phyloP scores from a whole-genome alignment of 192 early-diverging fungal species.

The Rhizophagus sp. region DNA sequence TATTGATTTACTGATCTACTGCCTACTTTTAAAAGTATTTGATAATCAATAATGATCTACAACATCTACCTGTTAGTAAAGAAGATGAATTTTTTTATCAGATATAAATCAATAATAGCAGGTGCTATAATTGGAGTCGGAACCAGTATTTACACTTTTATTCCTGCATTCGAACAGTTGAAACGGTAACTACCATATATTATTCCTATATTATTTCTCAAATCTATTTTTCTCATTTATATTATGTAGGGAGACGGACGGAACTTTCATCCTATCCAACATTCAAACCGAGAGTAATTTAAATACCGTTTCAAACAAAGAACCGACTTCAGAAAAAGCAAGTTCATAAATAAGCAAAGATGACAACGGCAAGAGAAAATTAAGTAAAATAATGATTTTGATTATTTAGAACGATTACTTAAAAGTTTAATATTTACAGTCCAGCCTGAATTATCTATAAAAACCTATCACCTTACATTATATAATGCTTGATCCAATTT shows the following conservation, averaged over 20 bases:
- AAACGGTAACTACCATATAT: neutral
- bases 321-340: neutral
- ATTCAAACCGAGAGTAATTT: neutral
- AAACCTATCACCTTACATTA: too few relatives aligned
- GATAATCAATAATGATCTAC: too few relatives aligned
- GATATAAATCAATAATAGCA: neutral
- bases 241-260: neutral
- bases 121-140: neutral
- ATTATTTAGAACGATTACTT: neutral
- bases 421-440: neutral
- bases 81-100: neutral
- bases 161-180: neutral
- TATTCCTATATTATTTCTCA: neutral
- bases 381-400: neutral
- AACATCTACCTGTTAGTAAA: neutral
- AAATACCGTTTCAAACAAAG: neutral
- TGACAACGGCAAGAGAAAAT: neutral
- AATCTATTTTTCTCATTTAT: neutral
- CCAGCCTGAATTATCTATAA: neutral
- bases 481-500: too few relatives aligned
- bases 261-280: neutral
- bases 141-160: neutral
- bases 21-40: too few relatives aligned
- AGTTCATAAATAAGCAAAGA: neutral
- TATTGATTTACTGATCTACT: too few relatives aligned